Evolutionary conservation across 2,329 filamentous ascomycete species (phyloP), one percentile per base, ranked within the genome.

Genomic region (Botrytis tulipae): DNA sequence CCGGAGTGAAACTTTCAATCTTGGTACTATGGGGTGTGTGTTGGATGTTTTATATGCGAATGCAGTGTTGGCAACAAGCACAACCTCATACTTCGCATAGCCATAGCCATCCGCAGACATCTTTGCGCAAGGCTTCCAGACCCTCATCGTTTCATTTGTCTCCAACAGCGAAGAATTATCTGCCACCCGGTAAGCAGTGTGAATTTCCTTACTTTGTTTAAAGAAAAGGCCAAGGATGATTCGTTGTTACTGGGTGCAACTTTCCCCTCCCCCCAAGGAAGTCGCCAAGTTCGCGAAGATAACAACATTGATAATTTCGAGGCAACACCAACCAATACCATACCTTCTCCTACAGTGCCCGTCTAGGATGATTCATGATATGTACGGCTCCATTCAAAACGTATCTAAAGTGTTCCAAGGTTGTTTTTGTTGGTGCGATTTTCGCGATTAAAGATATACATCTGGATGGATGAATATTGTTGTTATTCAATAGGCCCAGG

Each of bases 11-110:
- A 69, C 76, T 77, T 40, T 77, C 77, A n/a, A 67, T 79, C 46
- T 60, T 78, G 57, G 75, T 78, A 32, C 68, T 79, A 40, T 79
- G 77, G 76, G 78, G 76, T 32, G 76, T 78, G 18, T 79, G 76
- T 60, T 78, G 77, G 78, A 78, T 77, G 76, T 78, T 78, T 66
- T 74, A 74, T 71, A 76, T 78, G 65, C 72, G 71, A 71, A 35
- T 51, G 9, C 22, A 65, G 25, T 25, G 29, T 46, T 73, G 59
- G 72, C 67, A 73, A 25, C 54, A 63, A 54, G 32, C 44, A 42
- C 51, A 70, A 61, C 59, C 37, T 59, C 32, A 60, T n/a, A 48
- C 32, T 37, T 67, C 35, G 29, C 62, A 46, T 59, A 42, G 42
- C 16, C 67, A 42, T 51, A 25, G 48, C n/a, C 42, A 20, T 48